phyloP scores from a whole-genome alignment of 78 protist genomes.

The Goniomonas avonlea region DNA sequence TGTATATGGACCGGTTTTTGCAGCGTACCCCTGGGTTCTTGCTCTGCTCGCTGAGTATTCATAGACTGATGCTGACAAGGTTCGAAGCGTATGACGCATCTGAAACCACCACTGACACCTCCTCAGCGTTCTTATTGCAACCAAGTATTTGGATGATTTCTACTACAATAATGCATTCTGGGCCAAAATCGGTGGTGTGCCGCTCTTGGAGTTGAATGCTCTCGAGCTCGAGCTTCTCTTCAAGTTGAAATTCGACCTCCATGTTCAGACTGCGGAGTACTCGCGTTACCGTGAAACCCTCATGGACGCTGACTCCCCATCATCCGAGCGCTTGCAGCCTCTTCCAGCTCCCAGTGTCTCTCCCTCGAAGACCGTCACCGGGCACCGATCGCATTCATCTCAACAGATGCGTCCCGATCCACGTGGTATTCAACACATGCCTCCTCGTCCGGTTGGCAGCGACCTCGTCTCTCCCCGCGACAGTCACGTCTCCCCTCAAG shows the following conservation, averaged over 20 bases:
- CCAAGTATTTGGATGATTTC: conserved; percentile 15
- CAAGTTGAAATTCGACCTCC: not conserved
- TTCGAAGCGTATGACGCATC: too few species aligned
- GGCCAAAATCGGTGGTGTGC: conserved; percentile 12
- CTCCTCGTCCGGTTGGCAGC: too few species aligned
- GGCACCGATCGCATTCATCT: too few species aligned
- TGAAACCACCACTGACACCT: not conserved
- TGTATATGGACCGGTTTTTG: conserved; percentile 38
- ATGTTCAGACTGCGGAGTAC: conserved; percentile 17
- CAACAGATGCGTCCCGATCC: too few species aligned
- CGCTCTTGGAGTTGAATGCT: not conserved
- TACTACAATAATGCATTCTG: conserved; percentile 10
- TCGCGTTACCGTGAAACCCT: not conserved
- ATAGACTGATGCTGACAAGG: not conserved
- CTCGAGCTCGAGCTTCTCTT: conserved; percentile 14
- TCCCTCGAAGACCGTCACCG: too few species aligned
- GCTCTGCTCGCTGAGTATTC: too few species aligned
- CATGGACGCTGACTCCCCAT: too few species aligned
- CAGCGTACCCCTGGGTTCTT: not conserved
- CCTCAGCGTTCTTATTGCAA: not conserved
- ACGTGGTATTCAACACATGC: too few species aligned
- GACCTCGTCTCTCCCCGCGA: too few species aligned
- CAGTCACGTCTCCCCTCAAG: too few species aligned
- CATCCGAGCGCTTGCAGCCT: too few species aligned
- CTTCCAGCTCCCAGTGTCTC: too few species aligned